phyloP scores from a whole-genome alignment of 1,284 basidiomycete genomes.

The Leccinum griseonigrum region DNA sequence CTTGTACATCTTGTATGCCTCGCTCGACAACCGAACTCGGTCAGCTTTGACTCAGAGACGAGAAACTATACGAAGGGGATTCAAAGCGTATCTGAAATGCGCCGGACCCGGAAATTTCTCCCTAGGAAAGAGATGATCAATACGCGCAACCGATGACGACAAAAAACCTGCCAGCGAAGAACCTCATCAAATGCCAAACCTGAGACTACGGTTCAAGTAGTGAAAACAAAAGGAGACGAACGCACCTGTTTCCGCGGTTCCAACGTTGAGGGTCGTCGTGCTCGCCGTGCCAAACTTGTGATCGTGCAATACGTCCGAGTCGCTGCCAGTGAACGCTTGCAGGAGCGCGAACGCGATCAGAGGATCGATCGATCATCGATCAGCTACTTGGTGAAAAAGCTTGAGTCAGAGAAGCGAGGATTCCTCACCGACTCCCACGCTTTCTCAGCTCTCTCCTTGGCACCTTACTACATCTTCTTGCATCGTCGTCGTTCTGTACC shows the following conservation, averaged over 20 bases:
- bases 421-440: too few relatives aligned
- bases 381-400: too few relatives aligned
- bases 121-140: constrained; percentile 25
- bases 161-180: constrained; percentile 69
- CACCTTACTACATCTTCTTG: background rate
- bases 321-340: constrained; percentile 78
- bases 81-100: constrained; percentile 73
- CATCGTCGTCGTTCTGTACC: constrained; percentile 4
- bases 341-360: constrained; percentile 88
- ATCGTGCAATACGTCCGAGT: constrained; percentile 80
- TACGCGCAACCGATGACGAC: background rate
- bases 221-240: background rate
- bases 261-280: constrained; percentile 70
- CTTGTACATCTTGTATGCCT: constrained; percentile 83
- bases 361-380: too few relatives aligned
- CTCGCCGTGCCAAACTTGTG: constrained; percentile 72
- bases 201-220: background rate
- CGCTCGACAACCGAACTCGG: constrained; percentile 79
- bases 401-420: too few relatives aligned
- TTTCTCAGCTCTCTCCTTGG: too few relatives aligned
- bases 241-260: constrained; percentile 65
- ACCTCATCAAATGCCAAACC: constrained; percentile 38
- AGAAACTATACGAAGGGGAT: constrained; percentile 73
- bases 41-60: constrained; percentile 82
- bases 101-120: constrained; percentile 49